These are phyloP conservation scores for Heliamphora exappendiculata DNA, from an alignment of 148 eudicot genomes.

Conservation along the genomic window DNA sequence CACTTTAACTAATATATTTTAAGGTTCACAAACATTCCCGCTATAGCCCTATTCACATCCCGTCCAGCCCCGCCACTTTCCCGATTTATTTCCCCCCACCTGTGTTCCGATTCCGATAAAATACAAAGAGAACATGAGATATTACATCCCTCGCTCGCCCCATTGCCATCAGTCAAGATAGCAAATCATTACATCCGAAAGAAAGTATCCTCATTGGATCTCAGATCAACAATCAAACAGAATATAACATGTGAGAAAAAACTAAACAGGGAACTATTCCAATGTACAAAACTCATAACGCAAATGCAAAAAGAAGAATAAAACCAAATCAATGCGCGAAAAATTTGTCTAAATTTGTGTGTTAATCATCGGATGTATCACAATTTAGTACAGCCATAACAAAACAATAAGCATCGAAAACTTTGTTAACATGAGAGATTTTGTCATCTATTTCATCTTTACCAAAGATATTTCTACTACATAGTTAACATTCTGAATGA, in stretches of 20 bases:
- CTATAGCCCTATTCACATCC: too few species aligned
- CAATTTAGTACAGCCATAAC: not conserved
- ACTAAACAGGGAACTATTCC: not conserved
- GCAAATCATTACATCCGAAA: too few species aligned
- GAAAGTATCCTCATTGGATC: not conserved
- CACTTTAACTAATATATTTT: too few species aligned
- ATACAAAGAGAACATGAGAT: too few species aligned
- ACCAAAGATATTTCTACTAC: conserved; percentile 8
- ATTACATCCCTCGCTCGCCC: too few species aligned
- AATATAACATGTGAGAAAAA: not conserved
- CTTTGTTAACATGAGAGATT: not conserved
- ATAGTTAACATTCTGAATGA: conserved; percentile 11
- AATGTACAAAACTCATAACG: not conserved
- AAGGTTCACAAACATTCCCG: too few species aligned
- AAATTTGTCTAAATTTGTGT: too few species aligned
- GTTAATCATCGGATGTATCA: not conserved
- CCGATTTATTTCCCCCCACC: too few species aligned
- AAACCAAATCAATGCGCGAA: not conserved
- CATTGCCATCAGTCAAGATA: too few species aligned
- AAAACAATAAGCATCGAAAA: not conserved
- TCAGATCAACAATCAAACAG: not conserved
- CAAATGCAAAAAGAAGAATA: not conserved
- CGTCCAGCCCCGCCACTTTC: too few species aligned
- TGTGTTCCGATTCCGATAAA: too few species aligned
- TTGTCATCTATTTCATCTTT: conserved; percentile 17